These are phyloP conservation scores for Termitomyces sp. DNA, from an alignment of 768 basidiomycete genomes.

Conservation along the genomic window DNA sequence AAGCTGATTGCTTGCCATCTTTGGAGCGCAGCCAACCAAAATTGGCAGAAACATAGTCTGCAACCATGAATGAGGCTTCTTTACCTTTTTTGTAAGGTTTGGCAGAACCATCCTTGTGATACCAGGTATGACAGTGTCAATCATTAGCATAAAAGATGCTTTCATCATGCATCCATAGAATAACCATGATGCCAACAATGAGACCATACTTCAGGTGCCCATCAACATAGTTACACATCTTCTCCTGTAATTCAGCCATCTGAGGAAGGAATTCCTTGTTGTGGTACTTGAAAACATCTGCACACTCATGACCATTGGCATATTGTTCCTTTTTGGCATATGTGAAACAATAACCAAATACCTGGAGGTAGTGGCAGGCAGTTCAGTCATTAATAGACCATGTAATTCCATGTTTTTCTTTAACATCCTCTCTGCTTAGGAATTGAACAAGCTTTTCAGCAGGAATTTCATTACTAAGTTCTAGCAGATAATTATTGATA, in stretches of 20 bases:
- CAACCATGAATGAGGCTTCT: too few species aligned
- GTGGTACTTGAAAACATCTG: constrained; percentile 30
- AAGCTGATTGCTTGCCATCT: too few species aligned
- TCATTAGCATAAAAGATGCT: constrained; percentile 22
- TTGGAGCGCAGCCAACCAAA: too few species aligned
- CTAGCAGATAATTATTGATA: constrained; percentile 20
- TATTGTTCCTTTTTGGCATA: constrained; percentile 15
- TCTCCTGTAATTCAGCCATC: constrained; percentile 10
- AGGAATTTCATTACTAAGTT: constrained; percentile 21
- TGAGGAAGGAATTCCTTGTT: constrained; percentile 21
- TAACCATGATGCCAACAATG: background rate
- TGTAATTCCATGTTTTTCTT: background rate
- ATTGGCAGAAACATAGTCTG: too few species aligned
- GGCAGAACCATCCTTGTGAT: constrained; percentile 14
- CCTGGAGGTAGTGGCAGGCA: constrained; percentile 18
- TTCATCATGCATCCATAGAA: constrained; percentile 24
- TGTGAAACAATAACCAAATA: constrained; percentile 15
- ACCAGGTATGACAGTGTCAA: constrained; percentile 18
- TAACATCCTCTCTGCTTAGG: background rate
- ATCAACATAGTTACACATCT: background rate
- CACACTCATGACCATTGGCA: constrained; percentile 27
- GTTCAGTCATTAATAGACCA: constrained; percentile 20
- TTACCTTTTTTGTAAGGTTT: constrained; percentile 26
- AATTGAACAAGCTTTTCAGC: constrained; percentile 4
- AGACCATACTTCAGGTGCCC: constrained; percentile 2